A percentile compares a stretch with the other conserved stretches of the same genome.
Conservation (phyloP, 345 rosid species). For the Eucalyptus regnans region DNA sequence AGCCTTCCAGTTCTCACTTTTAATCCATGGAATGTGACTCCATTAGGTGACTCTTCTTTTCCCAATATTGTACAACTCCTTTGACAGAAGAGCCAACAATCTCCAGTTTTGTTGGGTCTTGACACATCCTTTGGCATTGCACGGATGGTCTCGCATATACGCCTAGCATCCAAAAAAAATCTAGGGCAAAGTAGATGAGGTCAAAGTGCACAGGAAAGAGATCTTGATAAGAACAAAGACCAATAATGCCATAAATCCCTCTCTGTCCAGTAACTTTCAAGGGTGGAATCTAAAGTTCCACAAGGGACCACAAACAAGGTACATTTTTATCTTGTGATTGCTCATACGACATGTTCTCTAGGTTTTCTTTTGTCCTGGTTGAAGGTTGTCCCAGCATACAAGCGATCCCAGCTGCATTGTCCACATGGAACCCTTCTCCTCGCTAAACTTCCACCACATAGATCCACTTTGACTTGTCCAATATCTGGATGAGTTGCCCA, state of each 20-base stretch:
- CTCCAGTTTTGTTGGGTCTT: background rate
- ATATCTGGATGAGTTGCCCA: background rate
- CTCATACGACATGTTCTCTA: background rate
- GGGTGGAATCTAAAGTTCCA: background rate
- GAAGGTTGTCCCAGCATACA: background rate
- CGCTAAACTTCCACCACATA: background rate
- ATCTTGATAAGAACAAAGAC: background rate
- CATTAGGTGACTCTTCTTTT: background rate
- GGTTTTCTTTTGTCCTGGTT: background rate
- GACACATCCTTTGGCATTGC: background rate
- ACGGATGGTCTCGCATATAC: background rate
- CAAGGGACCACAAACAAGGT: background rate
- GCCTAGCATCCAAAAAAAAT: background rate
- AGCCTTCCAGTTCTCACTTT: background rate
- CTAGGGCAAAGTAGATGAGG: background rate
- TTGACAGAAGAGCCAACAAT: background rate
- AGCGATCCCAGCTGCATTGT: background rate
- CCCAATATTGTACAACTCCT: background rate
- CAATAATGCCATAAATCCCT: background rate
- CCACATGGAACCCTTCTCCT: background rate
- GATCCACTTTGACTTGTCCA: background rate
- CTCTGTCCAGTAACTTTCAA: background rate
- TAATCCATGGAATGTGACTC: background rate
- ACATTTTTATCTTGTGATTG: background rate
- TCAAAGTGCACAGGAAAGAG: background rate